phyloP scores from a whole-genome alignment of 2,329 filamentous ascomycete species.

The Aspergillus melleus region DNA sequence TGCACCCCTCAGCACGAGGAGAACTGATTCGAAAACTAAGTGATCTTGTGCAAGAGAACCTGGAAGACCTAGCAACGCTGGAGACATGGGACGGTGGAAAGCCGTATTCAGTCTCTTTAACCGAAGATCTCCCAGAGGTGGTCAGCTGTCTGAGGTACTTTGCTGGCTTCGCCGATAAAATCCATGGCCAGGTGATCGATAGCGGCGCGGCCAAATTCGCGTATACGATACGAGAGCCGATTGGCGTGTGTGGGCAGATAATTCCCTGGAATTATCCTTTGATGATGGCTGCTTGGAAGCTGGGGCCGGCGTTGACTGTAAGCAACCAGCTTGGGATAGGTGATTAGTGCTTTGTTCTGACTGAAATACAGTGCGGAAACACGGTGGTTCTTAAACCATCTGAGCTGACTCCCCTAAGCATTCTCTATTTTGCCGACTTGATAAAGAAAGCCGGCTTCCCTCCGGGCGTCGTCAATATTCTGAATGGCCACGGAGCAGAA shows the following conservation, averaged over 20 bases:
- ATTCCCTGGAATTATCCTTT: constrained; percentile 87
- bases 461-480: constrained; percentile 72
- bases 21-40: constrained; percentile 71
- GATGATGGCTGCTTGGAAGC: constrained; percentile 73
- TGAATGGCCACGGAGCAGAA: constrained; percentile 69
- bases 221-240: constrained; percentile 76
- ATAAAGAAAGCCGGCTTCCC: constrained; percentile 75
- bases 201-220: constrained; percentile 74
- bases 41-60: constrained; percentile 74
- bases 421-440: constrained; percentile 63
- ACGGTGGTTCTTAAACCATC: constrained; percentile 59
- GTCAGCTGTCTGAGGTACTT: constrained; percentile 70
- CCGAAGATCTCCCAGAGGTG: constrained; percentile 70
- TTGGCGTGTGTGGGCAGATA: constrained; percentile 79
- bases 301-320: constrained; percentile 28
- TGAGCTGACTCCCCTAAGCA: constrained; percentile 59
- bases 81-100: constrained; percentile 67
- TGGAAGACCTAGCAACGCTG: constrained; percentile 52
- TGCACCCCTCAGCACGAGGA: constrained; percentile 68
- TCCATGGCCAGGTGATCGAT: constrained; percentile 80
- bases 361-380: constrained; percentile 57
- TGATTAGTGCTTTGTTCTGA: too few species aligned
- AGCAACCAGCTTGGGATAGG: too few species aligned
- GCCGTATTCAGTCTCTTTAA: constrained; percentile 41
- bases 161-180: constrained; percentile 92